Evolutionary conservation across 345 rosid species (phyloP), one percentile per base, ranked within the genome.

Genomic region (Luvunga scandens): DNA sequence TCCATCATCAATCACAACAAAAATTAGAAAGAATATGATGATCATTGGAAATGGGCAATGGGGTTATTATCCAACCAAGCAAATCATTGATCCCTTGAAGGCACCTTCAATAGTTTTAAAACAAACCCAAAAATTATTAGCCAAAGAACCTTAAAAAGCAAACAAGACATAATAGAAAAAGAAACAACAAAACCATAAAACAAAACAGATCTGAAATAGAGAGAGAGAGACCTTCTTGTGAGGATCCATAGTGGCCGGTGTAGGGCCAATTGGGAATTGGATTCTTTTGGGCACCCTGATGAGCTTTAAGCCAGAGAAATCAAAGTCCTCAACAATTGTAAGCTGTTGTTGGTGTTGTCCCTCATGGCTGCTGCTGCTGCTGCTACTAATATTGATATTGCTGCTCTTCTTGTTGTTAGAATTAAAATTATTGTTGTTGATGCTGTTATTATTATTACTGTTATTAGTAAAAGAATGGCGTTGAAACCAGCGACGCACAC

Each of bases 401-500:
- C 53, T 71, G 59, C 24, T 24, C n/a, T 21, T 63, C 6, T 73
- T 38, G n/a, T 5, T 63, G 22, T 56, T 36, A 39, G 25, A 53
- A 68, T 34, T 14, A 66, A 18, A 28, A 48, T 21, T 34, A 25
- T 57, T 34, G n/a, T 42, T 48, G 65, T 57, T 21, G 66, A 38
- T 24, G 72, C 77, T 72, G 16, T 18, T 36, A 36, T 39, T 28
- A 36, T 53, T 55, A 12, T 8, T 16, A n/a, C n/a, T 72, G 24
- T 56, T 36, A 30, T 25, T 18, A 53, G 71, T 27, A n/a, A 81
- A 80, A 77, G 74, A 70, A 80, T 78, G 96, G 64, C 91, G 91
- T 67, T 90, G 92, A 87, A 93, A 89, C 98, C 94, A 93, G 87
- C 98, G 98, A 86, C 94, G 94, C 81, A 92, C 91, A 76, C 89